Conservation (phyloP, 1,284 basidiomycete species). For the Irpex sp. region DNA sequence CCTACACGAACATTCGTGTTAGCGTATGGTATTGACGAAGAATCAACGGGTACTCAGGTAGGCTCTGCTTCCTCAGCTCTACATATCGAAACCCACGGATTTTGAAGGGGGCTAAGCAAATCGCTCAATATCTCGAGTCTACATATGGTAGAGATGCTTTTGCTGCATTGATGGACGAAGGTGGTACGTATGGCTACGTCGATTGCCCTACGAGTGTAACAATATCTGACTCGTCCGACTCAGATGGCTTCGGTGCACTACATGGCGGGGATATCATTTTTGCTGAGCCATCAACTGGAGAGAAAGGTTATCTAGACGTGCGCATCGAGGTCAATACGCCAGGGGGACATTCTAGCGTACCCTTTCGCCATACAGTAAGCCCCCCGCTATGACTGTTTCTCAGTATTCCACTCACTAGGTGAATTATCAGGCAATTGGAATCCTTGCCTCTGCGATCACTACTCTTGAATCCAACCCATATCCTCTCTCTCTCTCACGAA, state of each 20-base stretch:
- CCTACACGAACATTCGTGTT: constrained; percentile 55
- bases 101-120: constrained; percentile 42
- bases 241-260: constrained; percentile 29
- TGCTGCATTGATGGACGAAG: constrained; percentile 52
- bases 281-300: constrained; percentile 48
- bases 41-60: constrained; percentile 48
- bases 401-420: neutral
- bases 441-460: constrained; percentile 46
- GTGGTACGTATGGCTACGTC: constrained; percentile 27
- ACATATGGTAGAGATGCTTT: constrained; percentile 51
- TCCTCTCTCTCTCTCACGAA: constrained; percentile 29
- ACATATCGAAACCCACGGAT: too few relatives aligned
- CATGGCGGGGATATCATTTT: constrained; percentile 35
- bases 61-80: neutral
- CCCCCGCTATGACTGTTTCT: neutral
- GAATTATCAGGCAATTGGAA: constrained; percentile 44
- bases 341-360: constrained; percentile 67
- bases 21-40: constrained; percentile 70
- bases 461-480: constrained; percentile 45
- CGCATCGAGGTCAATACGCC: constrained; percentile 43
- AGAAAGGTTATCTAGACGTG: constrained; percentile 65
- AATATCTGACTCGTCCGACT: neutral
- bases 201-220: neutral
- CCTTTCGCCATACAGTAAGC: constrained; percentile 50
- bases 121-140: constrained; percentile 42